phyloP scores from a whole-genome alignment of 805 yeast species.

The Yarrowia deformans region DNA sequence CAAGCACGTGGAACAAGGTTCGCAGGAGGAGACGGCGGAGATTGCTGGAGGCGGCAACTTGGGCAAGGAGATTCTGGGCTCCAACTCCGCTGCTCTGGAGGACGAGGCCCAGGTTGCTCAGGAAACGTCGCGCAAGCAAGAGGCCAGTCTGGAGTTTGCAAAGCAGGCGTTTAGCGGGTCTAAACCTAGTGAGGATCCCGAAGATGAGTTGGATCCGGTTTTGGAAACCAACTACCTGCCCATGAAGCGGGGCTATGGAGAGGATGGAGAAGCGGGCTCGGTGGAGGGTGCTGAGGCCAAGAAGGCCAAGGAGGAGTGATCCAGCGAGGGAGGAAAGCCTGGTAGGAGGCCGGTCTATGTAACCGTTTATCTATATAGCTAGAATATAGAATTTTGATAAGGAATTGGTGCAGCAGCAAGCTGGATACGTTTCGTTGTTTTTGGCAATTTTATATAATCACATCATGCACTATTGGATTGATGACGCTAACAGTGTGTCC shows the following conservation, averaged over 20 bases:
- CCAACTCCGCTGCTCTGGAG: slow-evolving; percentile 22
- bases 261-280: not conserved
- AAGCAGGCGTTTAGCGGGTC: slow-evolving; percentile 7
- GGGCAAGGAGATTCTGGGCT: slow-evolving; percentile 26
- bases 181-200: slow-evolving; percentile 5
- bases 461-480: too few species aligned
- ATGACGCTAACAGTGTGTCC: too few species aligned
- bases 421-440: too few species aligned
- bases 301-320: slow-evolving; percentile 22
- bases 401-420: too few species aligned
- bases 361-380: slow-evolving; percentile 3
- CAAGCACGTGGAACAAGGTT: slow-evolving; percentile 10
- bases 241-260: slow-evolving; percentile 1
- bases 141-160: slow-evolving; percentile 28
- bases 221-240: slow-evolving; percentile 21
- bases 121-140: slow-evolving; percentile 14
- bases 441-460: too few species aligned
- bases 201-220: slow-evolving; percentile 12
- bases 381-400: not conserved
- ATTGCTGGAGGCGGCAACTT: not conserved
- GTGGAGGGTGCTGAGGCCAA: not conserved
- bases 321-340: not conserved
- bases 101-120: slow-evolving; percentile 12
- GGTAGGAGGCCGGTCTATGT: not conserved
- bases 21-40: not conserved